phyloP scores from a whole-genome alignment of 2,329 filamentous ascomycete species.

The Thielaviopsis populi region DNA sequence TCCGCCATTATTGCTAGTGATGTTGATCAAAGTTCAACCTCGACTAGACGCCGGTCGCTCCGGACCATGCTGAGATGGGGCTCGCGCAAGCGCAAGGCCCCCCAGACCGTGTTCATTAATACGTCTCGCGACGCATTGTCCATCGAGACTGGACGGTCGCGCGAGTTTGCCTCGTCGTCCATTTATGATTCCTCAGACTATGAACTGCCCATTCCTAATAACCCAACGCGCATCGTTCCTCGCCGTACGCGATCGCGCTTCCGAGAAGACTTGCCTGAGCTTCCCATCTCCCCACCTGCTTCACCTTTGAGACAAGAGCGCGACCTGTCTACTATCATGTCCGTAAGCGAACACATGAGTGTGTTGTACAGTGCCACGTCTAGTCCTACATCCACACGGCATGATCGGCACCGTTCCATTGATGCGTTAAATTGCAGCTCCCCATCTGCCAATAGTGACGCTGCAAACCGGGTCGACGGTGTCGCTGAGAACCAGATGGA shows the following conservation, averaged over 20 bases:
- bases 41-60: conserved; percentile 12
- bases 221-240: conserved; percentile 35
- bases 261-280: conserved; percentile 77
- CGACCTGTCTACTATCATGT: conserved; percentile 15
- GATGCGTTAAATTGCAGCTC: conserved; percentile 14
- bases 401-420: conserved; percentile 13
- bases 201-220: conserved; percentile 23
- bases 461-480: too few species aligned
- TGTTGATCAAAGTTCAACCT: conserved; percentile 5
- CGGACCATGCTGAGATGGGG: conserved; percentile 17
- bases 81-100: conserved; percentile 22
- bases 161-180: conserved; percentile 29
- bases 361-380: conserved; percentile 14
- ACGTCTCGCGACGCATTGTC: conserved; percentile 25
- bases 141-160: conserved; percentile 23
- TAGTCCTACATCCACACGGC: conserved; percentile 4
- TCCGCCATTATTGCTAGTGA: conserved; percentile 9
- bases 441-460: conserved; percentile 18
- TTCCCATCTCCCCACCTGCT: conserved; percentile 70
- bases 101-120: conserved; percentile 15
- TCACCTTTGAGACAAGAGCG: conserved; percentile 30
- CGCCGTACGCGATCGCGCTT: conserved; percentile 82
- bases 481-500: conserved; percentile 17
- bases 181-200: conserved; percentile 17
- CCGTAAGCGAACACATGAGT: conserved; percentile 14